Evolutionary conservation across 169 alveolate genomes (phyloP), one percentile per base, ranked within the genome.

Genomic region (Plasmodium gallinaceum): DNA sequence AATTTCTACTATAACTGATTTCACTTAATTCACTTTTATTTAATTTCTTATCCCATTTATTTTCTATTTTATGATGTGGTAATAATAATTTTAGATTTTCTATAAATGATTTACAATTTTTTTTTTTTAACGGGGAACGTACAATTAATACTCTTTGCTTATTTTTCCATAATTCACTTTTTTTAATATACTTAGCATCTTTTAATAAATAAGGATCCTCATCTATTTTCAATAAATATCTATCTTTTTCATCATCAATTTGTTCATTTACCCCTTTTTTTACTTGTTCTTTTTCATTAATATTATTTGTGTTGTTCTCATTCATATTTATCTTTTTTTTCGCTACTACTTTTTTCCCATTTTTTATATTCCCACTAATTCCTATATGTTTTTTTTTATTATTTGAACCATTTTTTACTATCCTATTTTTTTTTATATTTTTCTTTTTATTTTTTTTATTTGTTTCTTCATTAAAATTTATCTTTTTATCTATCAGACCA

Each of bases 101-200:
- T 88, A 98, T 92, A 65, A 99, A 94, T 83, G 98, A 98, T 74
- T 98, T 92, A 60, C 97, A 97, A 83, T 97, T 94, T 62, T 96
- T 96, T 24, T 98, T 95, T 16, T 98, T 97, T 57, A 99, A 99
- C 45, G 99, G 96, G 22, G 99, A 96, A 52, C 98, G 95, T 45
- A 98, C 97, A 39, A 98, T 96, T 88, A 99, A 94, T 9, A 97
- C 97, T 93, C 99, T 97, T 88, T 97, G 98, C 73, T 98, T 97
- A 92, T 98, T 97, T 68, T 94, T 96, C 99, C 99, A 99, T 66
- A 95, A 86, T 2, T 95, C 85, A 65, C 94, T 97, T 51, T 93
- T 94, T 86, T 96, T 87, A 54, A 96, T 85, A 87, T 97, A 97
- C n/a, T 91, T 94, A 0, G 98, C 98, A 43, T 95, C 96, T 60